phyloP scores from a whole-genome alignment of 2,329 filamentous ascomycete species.

The Fusarium sp. region DNA sequence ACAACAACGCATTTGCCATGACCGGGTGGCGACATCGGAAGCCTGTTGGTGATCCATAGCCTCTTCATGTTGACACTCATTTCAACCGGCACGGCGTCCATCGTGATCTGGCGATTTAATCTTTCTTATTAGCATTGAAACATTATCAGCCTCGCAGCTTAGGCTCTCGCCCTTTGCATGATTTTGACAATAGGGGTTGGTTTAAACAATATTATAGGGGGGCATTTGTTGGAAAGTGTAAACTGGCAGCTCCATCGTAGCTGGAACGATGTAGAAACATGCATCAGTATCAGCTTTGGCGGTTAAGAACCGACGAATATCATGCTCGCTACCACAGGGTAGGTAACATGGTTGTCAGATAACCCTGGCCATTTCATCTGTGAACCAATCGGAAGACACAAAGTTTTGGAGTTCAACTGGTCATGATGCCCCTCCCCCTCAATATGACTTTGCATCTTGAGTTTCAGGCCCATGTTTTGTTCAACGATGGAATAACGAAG shows the following conservation, averaged over 20 bases:
- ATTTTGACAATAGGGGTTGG: neutral
- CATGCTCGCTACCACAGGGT: conserved; percentile 10
- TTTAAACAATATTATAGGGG: neutral
- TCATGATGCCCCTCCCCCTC: conserved; percentile 12
- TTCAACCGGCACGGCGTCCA: neutral
- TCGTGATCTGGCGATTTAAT: neutral
- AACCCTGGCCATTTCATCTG: neutral
- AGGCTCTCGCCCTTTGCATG: neutral
- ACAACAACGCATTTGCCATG: neutral
- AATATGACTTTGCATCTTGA: conserved; percentile 5
- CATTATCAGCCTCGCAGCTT: neutral
- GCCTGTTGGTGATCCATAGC: neutral
- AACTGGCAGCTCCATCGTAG: neutral
- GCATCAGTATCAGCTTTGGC: neutral
- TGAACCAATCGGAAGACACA: conserved; percentile 2
- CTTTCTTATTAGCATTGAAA: neutral
- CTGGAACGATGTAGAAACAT: conserved; percentile 1
- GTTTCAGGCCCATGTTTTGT: conserved; percentile 16
- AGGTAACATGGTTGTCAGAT: conserved; percentile 1
- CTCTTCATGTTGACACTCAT: neutral
- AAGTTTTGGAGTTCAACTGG: conserved; percentile 1
- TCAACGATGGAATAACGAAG: neutral
- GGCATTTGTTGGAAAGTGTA: neutral
- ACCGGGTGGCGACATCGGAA: neutral
- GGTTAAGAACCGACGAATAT: neutral